Conservation (phyloP, 495 filamentous ascomycete genomes). For the Geopyxis carbonaria region DNA sequence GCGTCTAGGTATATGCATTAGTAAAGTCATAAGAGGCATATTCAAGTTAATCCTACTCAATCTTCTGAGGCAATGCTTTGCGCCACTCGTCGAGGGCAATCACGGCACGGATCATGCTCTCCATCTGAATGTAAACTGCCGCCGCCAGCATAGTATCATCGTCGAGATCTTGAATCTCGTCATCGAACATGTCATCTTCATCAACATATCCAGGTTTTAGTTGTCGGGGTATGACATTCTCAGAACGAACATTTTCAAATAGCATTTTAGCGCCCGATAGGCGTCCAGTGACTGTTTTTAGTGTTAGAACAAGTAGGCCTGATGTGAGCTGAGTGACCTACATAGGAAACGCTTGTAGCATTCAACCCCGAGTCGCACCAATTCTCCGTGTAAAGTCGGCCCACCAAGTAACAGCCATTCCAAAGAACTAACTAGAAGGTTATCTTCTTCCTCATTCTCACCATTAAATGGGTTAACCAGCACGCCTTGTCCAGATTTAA, state of each 20-base stretch:
- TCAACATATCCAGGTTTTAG: conserved; percentile 8
- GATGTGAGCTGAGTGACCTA: conserved; percentile 29
- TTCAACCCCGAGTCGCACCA: conserved; percentile 46
- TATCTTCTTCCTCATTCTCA: conserved; percentile 48
- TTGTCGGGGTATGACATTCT: conserved; percentile 9
- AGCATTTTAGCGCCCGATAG: conserved; percentile 22
- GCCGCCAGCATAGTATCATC: conserved; percentile 10
- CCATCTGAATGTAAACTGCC: conserved; percentile 16
- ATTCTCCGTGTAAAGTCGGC: conserved; percentile 52
- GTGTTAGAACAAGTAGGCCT: conserved; percentile 2
- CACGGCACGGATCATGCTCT: conserved; percentile 17
- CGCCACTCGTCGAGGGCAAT: conserved; percentile 23
- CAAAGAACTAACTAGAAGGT: conserved; percentile 55
- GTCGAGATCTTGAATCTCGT: conserved; percentile 1
- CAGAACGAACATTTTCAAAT: conserved; percentile 13
- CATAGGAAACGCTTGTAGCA: conserved; percentile 59
- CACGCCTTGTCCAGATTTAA: neutral
- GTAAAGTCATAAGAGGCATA: no score
- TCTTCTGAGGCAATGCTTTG: conserved; percentile 10
- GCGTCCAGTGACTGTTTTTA: conserved; percentile 22
- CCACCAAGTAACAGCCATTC: conserved; percentile 70
- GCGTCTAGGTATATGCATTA: conserved; percentile 8
- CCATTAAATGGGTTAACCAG: conserved; percentile 39
- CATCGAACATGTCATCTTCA: neutral
- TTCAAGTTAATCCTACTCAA: no score